Base-by-base conservation (phyloP, 495 filamentous ascomycete species). In the Hypomontagnella monticulosa region DNA sequence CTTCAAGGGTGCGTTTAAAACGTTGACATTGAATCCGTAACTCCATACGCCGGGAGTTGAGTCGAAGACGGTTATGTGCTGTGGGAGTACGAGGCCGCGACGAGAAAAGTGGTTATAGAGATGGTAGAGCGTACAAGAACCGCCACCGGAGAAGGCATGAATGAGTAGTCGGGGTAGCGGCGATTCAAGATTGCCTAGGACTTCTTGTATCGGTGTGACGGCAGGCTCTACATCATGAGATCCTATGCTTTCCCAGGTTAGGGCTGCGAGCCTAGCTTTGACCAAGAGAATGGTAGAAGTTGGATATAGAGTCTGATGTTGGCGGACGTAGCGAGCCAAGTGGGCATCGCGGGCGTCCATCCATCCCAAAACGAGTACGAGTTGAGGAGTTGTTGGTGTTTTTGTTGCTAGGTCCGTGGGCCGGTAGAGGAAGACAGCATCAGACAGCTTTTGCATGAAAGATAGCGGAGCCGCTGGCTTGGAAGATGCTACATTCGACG, bases 261-360 rank as follows among this genome's bases (percentile, higher is more conserved):
- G 56, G 53, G 37, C 42, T 20, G 54, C 54, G 47, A 66, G 51
- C 16, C 16, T 59, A 4, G 38, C 15, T 36, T 58, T 58, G 6
- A 58, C 54, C 16, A 58, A 33, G 16, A 58, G 20, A 11, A 58
- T 58, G 16, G 54, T 3, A 9, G 54, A 30, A 32, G 27, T 18
- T 7, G 54, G 54, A 34, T 44, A 58, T 7, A 58, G 4, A 2
- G 1, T 58, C 15, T 38, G 38, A 27, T 46, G 43, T 23, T 38
- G 41, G 23, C 43, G 19, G 16, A 47, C 30, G 19, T 33, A 47
- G 33, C 54, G 44, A 15, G 54, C 58, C 14, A 61, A 34, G 38
- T 61, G 46, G 34, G 47, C 46, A 38, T 61, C 58, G 33, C 58
- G 47, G 16, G 58, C 58, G 23, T 61, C 47, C 47, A 61, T 61